Base-by-base conservation (phyloP, 768 basidiomycete genomes). In the Termitomyces sp. region DNA sequence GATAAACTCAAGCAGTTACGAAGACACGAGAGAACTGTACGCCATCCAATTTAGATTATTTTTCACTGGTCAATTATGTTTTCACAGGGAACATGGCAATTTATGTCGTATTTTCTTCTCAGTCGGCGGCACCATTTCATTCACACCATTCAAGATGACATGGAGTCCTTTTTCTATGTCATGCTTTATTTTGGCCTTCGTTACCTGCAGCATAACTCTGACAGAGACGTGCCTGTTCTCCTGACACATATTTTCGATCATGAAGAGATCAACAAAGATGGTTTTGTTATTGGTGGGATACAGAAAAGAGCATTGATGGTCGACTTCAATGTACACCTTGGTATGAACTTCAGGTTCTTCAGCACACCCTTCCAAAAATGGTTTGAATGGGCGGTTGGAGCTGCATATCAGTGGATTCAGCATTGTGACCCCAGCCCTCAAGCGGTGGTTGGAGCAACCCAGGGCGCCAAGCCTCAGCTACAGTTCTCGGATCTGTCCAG, bases 341-440 rank as follows among this genome's bases (percentile, higher is more conserved):
- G 40, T n/a, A 0, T 0, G 6, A 12, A 20, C n/a, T 43, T 43
- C n/a, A 4, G 22, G 14, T 42, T 42, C n/a, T 42, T 9, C 0
- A n/a, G 18, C 6, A 1, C 18, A 8, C 40, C 40, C 14, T 42
- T n/a, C 6, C 18, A 42, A 6, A 18, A 1, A 40, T 40, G 38
- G 38, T 40, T 6, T 1, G 6, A 16, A 18, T 40, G 38, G 38
- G 14, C 18, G 2, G 14, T 3, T 40, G 6, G 2, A 40, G 38
- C 40, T n/a, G n/a, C 40, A 8, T 1, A 9, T n/a, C 7, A 42
- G n/a, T 42, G 40, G 40, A 42, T n/a, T 9, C 0, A 8, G 8
- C n/a, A n/a, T 9, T n/a, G 6, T 6, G 0, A n/a, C 40, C 7
- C 7, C 8, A 9, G 0, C 18, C 0, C 3, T n/a, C 1, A 2